phyloP scores from a whole-genome alignment of 208 protist species.

The Sergeia podlipaevii region DNA sequence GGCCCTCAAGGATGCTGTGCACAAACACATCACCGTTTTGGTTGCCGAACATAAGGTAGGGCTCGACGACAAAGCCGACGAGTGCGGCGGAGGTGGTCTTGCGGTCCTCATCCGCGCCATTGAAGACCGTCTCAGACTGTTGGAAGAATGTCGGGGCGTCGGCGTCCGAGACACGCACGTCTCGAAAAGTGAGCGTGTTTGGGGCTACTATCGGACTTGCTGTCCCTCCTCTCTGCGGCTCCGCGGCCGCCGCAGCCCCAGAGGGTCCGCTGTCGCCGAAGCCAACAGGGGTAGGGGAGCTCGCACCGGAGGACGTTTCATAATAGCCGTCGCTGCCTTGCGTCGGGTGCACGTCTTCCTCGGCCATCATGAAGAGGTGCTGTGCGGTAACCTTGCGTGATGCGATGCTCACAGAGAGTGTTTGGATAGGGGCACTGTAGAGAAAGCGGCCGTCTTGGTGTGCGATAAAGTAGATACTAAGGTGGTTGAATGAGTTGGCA shows the following conservation, averaged over 20 bases:
- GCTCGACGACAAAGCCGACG: constrained; percentile 73
- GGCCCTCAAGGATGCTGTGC: constrained; percentile 60
- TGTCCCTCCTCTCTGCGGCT: constrained; percentile 1
- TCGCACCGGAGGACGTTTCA: neutral
- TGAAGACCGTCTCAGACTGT: constrained; percentile 20
- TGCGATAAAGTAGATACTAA: constrained; percentile 57
- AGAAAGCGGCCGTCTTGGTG: constrained; percentile 68
- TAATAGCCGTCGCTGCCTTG: constrained; percentile 4
- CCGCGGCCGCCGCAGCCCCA: neutral
- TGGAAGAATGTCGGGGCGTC: constrained; percentile 17
- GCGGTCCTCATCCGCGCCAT: constrained; percentile 70
- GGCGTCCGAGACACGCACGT: constrained; percentile 12
- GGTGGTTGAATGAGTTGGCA: constrained; percentile 78
- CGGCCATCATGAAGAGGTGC: constrained; percentile 46
- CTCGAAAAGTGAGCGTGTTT: constrained; percentile 10
- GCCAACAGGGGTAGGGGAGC: neutral
- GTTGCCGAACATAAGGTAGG: constrained; percentile 82
- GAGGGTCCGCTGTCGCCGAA: neutral
- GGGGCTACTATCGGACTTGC: neutral
- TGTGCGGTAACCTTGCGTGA: constrained; percentile 78
- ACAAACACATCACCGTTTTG: constrained; percentile 78
- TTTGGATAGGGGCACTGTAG: constrained; percentile 56
- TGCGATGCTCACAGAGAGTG: constrained; percentile 47
- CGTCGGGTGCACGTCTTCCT: constrained; percentile 30
- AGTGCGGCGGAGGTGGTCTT: constrained; percentile 65